Percentiles rank a stretch among this genome's conserved stretches.
phyloP scores from a whole-genome alignment of 192 early-diverging fungal genomes.

The Coemansia biformis region DNA sequence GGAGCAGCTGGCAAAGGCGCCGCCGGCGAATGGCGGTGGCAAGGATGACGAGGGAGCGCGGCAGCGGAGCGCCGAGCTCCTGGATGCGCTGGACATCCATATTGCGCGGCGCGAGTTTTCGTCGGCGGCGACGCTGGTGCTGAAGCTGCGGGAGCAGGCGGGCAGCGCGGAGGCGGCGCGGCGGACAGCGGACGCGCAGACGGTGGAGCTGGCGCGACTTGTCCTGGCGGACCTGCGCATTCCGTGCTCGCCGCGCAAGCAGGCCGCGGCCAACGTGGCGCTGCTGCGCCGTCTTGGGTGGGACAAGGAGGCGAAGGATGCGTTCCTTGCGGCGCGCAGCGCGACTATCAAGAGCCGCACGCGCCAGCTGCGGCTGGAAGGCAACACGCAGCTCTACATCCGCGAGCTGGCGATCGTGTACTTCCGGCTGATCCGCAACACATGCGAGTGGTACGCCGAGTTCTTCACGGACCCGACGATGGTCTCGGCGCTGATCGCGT shows the following conservation, averaged over 20 bases:
- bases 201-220: constrained; percentile 49
- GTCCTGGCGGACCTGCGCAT: constrained; percentile 71
- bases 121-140: constrained; percentile 57
- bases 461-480: constrained; percentile 85
- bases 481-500: constrained; percentile 89
- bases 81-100: constrained; percentile 85
- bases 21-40: constrained; percentile 11
- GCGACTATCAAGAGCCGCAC: constrained; percentile 64
- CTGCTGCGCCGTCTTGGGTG: constrained; percentile 67
- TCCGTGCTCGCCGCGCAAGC: constrained; percentile 71
- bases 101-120: constrained; percentile 92
- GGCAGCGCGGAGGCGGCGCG: constrained; percentile 18
- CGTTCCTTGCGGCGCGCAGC: constrained; percentile 76
- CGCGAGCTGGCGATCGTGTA: constrained; percentile 79
- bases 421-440: constrained; percentile 88
- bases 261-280: constrained; percentile 73
- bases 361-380: constrained; percentile 79
- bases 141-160: constrained; percentile 6
- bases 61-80: constrained; percentile 58
- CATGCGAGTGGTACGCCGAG: constrained; percentile 91
- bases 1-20: neutral
- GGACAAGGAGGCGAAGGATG: constrained; percentile 68
- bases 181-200: constrained; percentile 25
- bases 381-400: constrained; percentile 80
- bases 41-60: constrained; percentile 2